Conservation (phyloP, 2,329 filamentous ascomycete genomes). For the Pseudogymnoascus destructans region DNA sequence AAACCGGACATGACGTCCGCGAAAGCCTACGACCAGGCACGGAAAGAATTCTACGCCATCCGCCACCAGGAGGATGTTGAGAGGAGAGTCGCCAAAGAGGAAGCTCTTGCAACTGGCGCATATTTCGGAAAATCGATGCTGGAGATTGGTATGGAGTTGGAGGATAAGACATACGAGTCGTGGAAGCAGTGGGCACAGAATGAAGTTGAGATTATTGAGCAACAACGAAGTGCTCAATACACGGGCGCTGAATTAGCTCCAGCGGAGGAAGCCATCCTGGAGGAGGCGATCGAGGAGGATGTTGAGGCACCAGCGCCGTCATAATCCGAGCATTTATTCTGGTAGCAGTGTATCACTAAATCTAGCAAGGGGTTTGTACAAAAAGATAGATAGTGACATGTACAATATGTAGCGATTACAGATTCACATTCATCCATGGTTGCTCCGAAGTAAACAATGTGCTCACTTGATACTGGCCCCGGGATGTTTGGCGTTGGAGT, state of each 20-base stretch:
- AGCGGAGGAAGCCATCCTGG: neutral
- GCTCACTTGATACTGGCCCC: neutral
- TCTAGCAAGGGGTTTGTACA: neutral
- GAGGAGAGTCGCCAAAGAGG: slow-evolving; percentile 70
- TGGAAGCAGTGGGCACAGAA: slow-evolving; percentile 71
- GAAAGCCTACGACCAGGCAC: slow-evolving; percentile 72
- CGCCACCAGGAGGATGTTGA: slow-evolving; percentile 75
- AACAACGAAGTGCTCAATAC: slow-evolving; percentile 31
- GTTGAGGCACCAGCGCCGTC: neutral
- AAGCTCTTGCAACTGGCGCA: slow-evolving; percentile 72
- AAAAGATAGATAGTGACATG: slow-evolving; percentile 4
- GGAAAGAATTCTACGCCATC: slow-evolving; percentile 79
- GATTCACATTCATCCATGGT: neutral
- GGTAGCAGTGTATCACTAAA: slow-evolving; percentile 4
- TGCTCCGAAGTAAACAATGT: neutral
- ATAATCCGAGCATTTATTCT: neutral
- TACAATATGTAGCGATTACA: slow-evolving; percentile 6
- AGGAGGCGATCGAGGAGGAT: neutral
- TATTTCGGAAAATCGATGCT: slow-evolving; percentile 70
- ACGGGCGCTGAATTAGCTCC: slow-evolving; percentile 20
- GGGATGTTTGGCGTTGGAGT: neutral
- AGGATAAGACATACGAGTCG: slow-evolving; percentile 64
- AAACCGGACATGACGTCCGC: slow-evolving; percentile 42
- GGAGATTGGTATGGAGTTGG: slow-evolving; percentile 68
- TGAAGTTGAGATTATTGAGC: slow-evolving; percentile 32